A percentile compares a stretch with the other conserved stretches of the same genome.
phyloP scores from a whole-genome alignment of 139 green algal species.

The Chlorella sp. region DNA sequence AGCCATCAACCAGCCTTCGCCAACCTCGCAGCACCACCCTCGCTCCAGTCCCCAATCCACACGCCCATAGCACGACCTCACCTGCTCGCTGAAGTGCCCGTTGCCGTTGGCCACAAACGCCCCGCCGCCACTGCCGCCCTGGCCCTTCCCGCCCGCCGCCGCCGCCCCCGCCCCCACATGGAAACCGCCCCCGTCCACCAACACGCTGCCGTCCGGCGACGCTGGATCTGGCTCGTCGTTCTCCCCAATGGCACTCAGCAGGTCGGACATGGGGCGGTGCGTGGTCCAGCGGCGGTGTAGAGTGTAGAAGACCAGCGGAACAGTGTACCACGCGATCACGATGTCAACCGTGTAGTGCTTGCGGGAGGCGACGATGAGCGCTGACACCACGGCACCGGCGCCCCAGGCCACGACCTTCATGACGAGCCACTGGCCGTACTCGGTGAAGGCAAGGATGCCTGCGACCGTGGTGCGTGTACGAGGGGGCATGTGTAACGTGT shows the following conservation, averaged over 20 bases:
- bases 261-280: constrained; percentile 37
- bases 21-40: no score
- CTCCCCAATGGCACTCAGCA: constrained; percentile 14
- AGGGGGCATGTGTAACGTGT: not conserved
- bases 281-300: constrained; percentile 68
- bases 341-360: constrained; percentile 91
- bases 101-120: no score
- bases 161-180: no score
- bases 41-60: no score
- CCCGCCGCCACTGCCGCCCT: no score
- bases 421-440: constrained; percentile 57
- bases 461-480: constrained; percentile 8
- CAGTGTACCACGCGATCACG: constrained; percentile 70
- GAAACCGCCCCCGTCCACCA: no score
- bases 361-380: constrained; percentile 81
- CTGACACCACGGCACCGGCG: constrained; percentile 33
- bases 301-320: constrained; percentile 78
- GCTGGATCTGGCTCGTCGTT: constrained; percentile 16
- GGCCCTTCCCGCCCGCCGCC: no score
- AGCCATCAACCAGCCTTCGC: no score
- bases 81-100: no score
- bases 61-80: no score
- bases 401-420: constrained; percentile 52
- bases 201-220: not conserved
- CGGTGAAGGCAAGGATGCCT: constrained; percentile 70